These are phyloP conservation scores for Magnolia officinalis DNA, from an alignment of 164 flowering plant species.

Conservation along the genomic window DNA sequence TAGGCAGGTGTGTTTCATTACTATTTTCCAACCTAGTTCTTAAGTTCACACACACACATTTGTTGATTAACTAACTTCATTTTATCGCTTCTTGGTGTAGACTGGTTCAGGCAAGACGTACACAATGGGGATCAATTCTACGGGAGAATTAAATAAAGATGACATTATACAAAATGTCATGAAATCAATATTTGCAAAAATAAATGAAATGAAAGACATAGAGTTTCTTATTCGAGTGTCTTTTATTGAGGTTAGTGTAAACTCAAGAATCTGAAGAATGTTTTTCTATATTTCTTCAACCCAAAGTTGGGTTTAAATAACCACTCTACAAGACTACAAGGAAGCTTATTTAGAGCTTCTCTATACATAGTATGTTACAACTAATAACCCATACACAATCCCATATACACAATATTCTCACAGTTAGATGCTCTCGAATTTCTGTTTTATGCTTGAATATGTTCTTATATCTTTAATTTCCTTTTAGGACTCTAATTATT, in stretches of 20 bases:
- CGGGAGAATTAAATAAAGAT: conserved; percentile 46
- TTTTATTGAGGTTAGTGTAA: conserved; percentile 73
- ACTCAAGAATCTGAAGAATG: too few relatives aligned
- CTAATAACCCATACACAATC: too few relatives aligned
- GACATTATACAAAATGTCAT: conserved; percentile 87
- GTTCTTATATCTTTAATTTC: background rate
- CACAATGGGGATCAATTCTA: conserved; percentile 92
- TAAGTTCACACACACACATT: background rate
- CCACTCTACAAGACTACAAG: too few relatives aligned
- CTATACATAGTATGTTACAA: too few relatives aligned
- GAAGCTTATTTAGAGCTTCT: too few relatives aligned
- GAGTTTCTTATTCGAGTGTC: conserved; percentile 85
- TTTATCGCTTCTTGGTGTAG: conserved; percentile 26
- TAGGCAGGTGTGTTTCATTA: conserved; percentile 63
- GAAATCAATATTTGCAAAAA: conserved; percentile 61
- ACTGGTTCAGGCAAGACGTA: conserved; percentile 98
- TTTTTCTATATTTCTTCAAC: too few relatives aligned
- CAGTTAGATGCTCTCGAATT: background rate
- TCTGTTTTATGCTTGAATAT: background rate
- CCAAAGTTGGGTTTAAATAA: too few relatives aligned
- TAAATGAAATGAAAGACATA: conserved; percentile 43
- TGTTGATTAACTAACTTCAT: background rate
- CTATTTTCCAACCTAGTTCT: background rate
- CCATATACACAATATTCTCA: too few relatives aligned
- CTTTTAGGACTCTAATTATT: too few relatives aligned